Evolutionary conservation across 2,329 filamentous ascomycete species (phyloP).

Genomic region (Cladosporium sp.): DNA sequence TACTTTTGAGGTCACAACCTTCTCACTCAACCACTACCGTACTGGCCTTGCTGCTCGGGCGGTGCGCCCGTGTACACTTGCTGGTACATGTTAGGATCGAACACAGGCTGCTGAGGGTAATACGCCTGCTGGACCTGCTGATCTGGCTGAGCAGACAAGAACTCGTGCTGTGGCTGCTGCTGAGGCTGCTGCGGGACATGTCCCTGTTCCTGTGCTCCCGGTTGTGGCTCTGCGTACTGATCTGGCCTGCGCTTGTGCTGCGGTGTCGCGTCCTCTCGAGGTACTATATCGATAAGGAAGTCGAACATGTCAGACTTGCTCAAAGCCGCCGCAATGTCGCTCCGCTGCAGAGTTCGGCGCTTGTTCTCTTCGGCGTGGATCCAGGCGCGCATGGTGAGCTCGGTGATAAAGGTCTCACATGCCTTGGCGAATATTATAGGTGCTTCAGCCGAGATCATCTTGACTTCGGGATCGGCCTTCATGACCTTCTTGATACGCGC

Average conservation of each 20-base stretch:
- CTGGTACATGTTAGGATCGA: conserved; percentile 74
- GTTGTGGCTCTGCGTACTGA: conserved; percentile 40
- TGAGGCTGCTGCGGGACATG: conserved; percentile 37
- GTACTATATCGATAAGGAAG: conserved; percentile 98
- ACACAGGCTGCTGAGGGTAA: conserved; percentile 66
- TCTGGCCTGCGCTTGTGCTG: conserved; percentile 67
- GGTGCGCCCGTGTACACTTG: conserved; percentile 16
- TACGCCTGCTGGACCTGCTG: conserved; percentile 75
- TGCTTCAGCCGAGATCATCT: conserved; percentile 99
- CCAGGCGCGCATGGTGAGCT: conserved; percentile 98
- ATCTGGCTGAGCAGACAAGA: conserved; percentile 54
- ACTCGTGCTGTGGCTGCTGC: conserved; percentile 56
- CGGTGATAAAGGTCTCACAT: conserved; percentile 93
- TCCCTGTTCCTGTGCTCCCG: conserved; percentile 26
- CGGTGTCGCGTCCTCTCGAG: conserved; percentile 83
- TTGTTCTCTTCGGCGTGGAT: conserved; percentile 99
- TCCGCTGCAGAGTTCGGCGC: conserved; percentile 86
- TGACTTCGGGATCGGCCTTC: conserved; percentile 98
- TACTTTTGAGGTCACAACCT: background rate
- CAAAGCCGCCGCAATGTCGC: conserved; percentile 91
- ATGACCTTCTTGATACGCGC: conserved; percentile 99
- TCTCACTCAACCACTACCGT: background rate
- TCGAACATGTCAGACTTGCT: conserved; percentile 99
- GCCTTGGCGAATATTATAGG: conserved; percentile 98
- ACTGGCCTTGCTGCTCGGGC: conserved; percentile 8